Conservation (phyloP, 1,139 yeast genomes). For the Nadsonia commutata region DNA sequence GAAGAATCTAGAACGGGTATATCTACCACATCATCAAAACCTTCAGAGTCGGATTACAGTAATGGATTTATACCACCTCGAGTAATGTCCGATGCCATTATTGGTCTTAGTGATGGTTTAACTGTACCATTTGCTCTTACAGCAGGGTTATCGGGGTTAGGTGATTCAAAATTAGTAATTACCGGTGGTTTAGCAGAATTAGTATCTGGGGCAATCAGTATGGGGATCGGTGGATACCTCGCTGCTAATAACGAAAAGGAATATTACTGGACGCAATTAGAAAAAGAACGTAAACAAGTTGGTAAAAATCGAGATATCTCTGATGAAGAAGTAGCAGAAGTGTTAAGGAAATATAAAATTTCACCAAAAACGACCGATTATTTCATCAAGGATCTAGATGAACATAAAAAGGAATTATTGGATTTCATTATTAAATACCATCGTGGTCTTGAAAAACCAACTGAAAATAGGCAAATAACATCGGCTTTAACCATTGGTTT, state of each 20-base stretch:
- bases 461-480: conserved; percentile 61
- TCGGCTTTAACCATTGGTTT: conserved; percentile 66
- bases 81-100: conserved; percentile 64
- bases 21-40: not conserved
- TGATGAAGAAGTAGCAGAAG: conserved; percentile 47
- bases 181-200: conserved; percentile 82
- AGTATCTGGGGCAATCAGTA: conserved; percentile 70
- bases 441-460: conserved; percentile 67
- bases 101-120: conserved; percentile 68
- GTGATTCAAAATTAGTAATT: conserved; percentile 57
- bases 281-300: conserved; percentile 43
- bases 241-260: conserved; percentile 72
- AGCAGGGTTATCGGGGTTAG: conserved; percentile 65
- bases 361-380: conserved; percentile 44
- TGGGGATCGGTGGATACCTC: conserved; percentile 74
- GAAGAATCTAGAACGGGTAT: not conserved
- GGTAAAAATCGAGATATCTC: conserved; percentile 37
- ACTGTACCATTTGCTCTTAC: conserved; percentile 79
- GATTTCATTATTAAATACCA: conserved; percentile 63
- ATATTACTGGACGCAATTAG: conserved; percentile 34
- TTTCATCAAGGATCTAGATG: conserved; percentile 49
- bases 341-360: conserved; percentile 55
- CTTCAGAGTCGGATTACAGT: not conserved
- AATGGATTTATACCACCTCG: conserved; percentile 29
- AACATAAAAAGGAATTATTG: conserved; percentile 43